Base-by-base conservation (phyloP, 2,329 filamentous ascomycete genomes). In the Aspergillus sp. region DNA sequence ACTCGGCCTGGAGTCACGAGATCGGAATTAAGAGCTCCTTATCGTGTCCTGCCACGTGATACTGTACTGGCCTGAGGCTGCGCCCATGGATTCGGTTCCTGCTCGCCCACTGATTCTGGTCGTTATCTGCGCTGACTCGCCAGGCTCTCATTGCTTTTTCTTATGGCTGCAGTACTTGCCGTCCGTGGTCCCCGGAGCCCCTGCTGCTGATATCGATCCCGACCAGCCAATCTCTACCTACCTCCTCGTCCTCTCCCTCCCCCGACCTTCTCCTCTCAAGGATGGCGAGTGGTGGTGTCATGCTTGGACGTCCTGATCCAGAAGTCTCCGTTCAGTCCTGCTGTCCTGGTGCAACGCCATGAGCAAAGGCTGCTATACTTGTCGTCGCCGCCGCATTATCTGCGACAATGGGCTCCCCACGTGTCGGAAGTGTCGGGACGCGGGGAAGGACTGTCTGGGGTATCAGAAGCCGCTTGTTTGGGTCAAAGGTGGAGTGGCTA, bases 361-460 rank as follows among this genome's bases (percentile, higher is more conserved):
- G 76, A 74, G 71, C 54, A 77, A 77, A 69, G 76, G 76, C 57
- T 80, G 78, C 60, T 79, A 80, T 67, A 79, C 77, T 62, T 80
- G 78, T 67, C 77, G 78, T 60, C 78, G 78, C 58, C 77, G 76
- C 60, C 77, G 78, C 68, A 76, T 80, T 38, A 77, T 74, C 57
- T 80, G 78, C 72, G 78, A 80, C 62, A 77, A 77, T 71, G 75
- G 74, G 62, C 71, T 73, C 54, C 78, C 78, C 34, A 76, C 74
- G 46, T 80, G 78, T 67, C 73, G 73, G 64, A 80, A 80, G 62
- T 80, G 78, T 66, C 72, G 69, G 59, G 74, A 78, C 71, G 75
- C 74, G 58, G 77, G 77, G 58, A 78, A 79, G 66, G 75, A 79
- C 71, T 80, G 78, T 58, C 62, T 80, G 65, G 78, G 78, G 17